Evolutionary conservation across 139 green algal species (phyloP).

Genomic region (Chlorella vulgaris): DNA sequence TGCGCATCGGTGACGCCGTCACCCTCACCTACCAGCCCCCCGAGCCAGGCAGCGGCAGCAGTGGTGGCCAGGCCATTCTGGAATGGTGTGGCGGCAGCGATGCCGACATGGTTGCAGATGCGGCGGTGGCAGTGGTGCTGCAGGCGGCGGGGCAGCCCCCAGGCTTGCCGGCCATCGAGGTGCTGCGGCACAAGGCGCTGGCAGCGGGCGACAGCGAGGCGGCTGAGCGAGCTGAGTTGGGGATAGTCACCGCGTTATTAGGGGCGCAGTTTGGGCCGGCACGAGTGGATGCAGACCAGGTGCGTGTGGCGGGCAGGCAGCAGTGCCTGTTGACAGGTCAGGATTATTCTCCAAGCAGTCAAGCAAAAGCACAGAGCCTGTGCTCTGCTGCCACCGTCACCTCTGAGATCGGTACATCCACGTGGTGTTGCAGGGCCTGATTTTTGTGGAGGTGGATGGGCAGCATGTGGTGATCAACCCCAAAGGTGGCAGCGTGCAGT

Average conservation of each 20-base stretch:
- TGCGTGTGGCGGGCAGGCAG: not conserved
- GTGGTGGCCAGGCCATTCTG: constrained; percentile 68
- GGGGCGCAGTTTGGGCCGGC: constrained; percentile 77
- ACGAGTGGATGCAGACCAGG: constrained; percentile 53
- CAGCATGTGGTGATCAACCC: constrained; percentile 55
- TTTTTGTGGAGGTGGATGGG: constrained; percentile 59
- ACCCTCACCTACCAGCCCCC: constrained; percentile 45
- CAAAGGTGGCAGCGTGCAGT: constrained; percentile 65
- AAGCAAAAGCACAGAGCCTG: too few species aligned
- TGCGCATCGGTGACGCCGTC: constrained; percentile 46
- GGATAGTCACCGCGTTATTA: constrained; percentile 71
- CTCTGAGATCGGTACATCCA: not conserved
- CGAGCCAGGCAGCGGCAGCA: constrained; percentile 24
- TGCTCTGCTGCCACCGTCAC: too few species aligned
- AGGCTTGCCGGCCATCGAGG: constrained; percentile 54
- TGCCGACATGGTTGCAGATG: constrained; percentile 92
- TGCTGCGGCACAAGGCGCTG: constrained; percentile 40
- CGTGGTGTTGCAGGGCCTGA: constrained; percentile 29
- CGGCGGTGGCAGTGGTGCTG: constrained; percentile 89
- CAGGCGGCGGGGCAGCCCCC: constrained; percentile 63
- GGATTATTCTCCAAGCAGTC: too few species aligned
- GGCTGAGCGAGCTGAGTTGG: constrained; percentile 58
- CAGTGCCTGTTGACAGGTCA: too few species aligned
- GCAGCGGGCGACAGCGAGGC: constrained; percentile 49
- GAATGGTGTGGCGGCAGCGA: constrained; percentile 89